Evolutionary conservation across 129 eudicot genomes (phyloP).

Genomic region (Helianthus tuberosus): DNA sequence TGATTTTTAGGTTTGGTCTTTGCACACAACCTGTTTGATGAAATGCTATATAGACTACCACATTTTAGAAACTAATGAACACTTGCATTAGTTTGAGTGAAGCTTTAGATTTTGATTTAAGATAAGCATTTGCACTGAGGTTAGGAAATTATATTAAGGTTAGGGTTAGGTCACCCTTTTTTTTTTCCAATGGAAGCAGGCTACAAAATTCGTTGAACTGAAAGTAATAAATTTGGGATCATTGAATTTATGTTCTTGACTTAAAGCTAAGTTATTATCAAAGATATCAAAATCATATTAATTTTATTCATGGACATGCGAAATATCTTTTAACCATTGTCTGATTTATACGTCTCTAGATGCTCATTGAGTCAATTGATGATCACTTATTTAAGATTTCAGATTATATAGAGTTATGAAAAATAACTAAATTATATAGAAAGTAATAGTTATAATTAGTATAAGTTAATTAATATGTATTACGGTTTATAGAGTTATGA

Average conservation of each 20-base stretch:
- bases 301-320: constrained; percentile 5
- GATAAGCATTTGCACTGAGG: too few species aligned
- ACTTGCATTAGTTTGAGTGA: too few species aligned
- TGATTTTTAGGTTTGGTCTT: too few species aligned
- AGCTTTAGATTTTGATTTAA: too few species aligned
- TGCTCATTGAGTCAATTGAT: neutral
- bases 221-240: constrained; percentile 6
- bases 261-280: neutral
- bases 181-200: neutral
- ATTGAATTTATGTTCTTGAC: neutral
- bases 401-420: too few species aligned
- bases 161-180: constrained; percentile 6
- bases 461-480: too few species aligned
- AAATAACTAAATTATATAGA: too few species aligned
- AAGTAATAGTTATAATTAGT: too few species aligned
- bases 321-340: neutral
- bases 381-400: neutral
- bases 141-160: neutral
- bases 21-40: too few species aligned
- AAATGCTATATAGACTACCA: too few species aligned
- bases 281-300: constrained; percentile 28
- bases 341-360: neutral
- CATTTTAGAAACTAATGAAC: too few species aligned
- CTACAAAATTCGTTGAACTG: neutral
- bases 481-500: too few species aligned